These are phyloP conservation scores for Zoysia japonica DNA, from an alignment of 176 grass and related monocot genomes.

Conservation along the genomic window DNA sequence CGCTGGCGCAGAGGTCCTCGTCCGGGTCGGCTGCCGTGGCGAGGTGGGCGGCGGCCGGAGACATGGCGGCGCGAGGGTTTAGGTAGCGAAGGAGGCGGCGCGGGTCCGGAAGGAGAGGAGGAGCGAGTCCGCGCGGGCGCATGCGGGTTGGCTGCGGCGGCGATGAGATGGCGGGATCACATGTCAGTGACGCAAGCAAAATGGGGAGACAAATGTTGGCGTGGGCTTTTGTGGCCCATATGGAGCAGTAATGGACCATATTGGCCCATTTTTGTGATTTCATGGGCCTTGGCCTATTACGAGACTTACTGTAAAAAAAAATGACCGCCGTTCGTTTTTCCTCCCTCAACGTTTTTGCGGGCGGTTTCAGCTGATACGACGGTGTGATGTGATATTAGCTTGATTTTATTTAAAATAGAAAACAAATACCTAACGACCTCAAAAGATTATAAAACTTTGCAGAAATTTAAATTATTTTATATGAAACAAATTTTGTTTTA, in stretches of 20 bases:
- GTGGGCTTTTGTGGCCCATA: background rate
- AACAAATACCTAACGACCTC: too few species aligned
- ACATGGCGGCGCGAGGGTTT: slow-evolving; percentile 71
- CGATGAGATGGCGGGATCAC: background rate
- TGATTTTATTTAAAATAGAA: too few species aligned
- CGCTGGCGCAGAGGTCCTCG: slow-evolving; percentile 41
- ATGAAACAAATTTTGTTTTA: too few species aligned
- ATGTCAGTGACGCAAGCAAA: background rate
- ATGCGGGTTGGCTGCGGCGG: slow-evolving; percentile 24
- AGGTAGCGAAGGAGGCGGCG: slow-evolving; percentile 42
- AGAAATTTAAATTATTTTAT: too few species aligned
- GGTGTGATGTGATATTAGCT: too few species aligned
- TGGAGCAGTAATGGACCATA: background rate
- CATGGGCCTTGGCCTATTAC: too few species aligned
- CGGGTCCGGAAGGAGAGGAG: slow-evolving; percentile 16
- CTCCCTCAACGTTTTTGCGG: too few species aligned
- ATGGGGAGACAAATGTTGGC: background rate
- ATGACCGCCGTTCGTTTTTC: too few species aligned
- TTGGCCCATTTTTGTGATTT: background rate
- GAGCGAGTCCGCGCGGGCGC: slow-evolving; percentile 23
- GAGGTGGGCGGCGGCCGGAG: slow-evolving; percentile 46
- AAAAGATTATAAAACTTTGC: too few species aligned
- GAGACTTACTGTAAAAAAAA: too few species aligned
- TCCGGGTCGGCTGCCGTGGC: slow-evolving; percentile 37
- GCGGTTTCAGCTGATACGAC: too few species aligned